Base-by-base conservation (phyloP, 768 basidiomycete species). In the Trichaptum fuscoviolaceum region DNA sequence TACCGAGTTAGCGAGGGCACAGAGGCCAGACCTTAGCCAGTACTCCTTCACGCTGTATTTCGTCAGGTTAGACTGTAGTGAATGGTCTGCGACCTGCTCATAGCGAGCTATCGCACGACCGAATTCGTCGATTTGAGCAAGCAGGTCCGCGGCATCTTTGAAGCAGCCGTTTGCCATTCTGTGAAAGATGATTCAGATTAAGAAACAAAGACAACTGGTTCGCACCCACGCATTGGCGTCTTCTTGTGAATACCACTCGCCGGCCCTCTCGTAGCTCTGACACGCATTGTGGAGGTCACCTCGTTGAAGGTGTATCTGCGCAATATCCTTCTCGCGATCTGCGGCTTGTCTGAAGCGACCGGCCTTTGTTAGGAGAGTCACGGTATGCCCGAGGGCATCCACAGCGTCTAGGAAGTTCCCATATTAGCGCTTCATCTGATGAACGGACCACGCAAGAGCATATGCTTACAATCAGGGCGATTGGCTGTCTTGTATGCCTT, bases 31-130 rank as follows among this genome's bases (percentile, higher is more conserved):
- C 71, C 88, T 84, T 36, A 99, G 82, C 94, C 95, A 99, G 73
- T 96, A 96, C 71, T 99, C 97, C 79, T 99, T 98, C 71, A 98
- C 97, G 68, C 92, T 95, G 80, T 98, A 99, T 77, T 95, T 95
- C n/a, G 97, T 99, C 71, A 99, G 78, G 9, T 89, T 81, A 23
- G 92, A 93, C 0, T 78, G 78, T 58, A 98, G 82, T 9, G 91
- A 92, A 73, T 91, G 88, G 69, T 90, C 83, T 5, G 95, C 96
- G 59, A 99, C 96, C 73, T 90, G 87, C 73, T 95, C 92, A 71
- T 96, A 99, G 67, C 89, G 89, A 67, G 87, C 82, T 71, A 98
- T 94, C 15, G 97, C 96, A 69, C 86, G 83, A 17, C 86, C 81
- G 75, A 89, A 99, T 71, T 98, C 86, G 67, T 91, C 92, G 24